Base-by-base conservation (phyloP, 2,329 filamentous ascomycete species). In the Fusarium anthophilum region DNA sequence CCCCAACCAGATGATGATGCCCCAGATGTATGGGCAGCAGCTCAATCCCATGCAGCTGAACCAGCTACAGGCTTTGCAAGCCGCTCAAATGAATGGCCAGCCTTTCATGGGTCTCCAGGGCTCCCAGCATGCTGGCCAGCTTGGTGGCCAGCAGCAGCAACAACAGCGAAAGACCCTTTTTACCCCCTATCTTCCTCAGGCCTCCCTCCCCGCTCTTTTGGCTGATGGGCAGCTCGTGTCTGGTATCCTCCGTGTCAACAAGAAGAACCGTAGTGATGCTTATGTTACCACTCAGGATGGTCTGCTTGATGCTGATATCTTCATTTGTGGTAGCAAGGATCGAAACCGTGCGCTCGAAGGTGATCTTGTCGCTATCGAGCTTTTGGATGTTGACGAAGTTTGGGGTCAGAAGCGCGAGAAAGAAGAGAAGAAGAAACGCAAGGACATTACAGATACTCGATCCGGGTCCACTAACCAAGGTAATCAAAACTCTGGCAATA, bases 381-480 rank as follows among this genome's bases (percentile, higher is more conserved):
- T 99, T 53, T 91, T 99, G 58, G 96, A 99, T 80, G 96, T 99
- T 13, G 96, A 98, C 81, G 96, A 99, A 81, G 96, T 99, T 6
- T 99, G 96, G 96, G 91, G 93, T 30, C 96, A 99, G 87, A 99
- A 99, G 88, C 94, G 95, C 64, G 96, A 99, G 83, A 99, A 99
- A 83, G 96, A 99, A 85, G 96, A 99, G 83, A 99, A 99, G 90
- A 99, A 99, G 91, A 99, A 98, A 87, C 94, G 96, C 83, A 99
- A 99, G 88, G 96, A 99, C 80, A 97, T 98, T 68, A 97, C 95
- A 39, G 96, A 98, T 81, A 95, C 94, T 67, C 92, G 96, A 74
- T 91, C 90, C 59, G 92, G 92, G 75, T 93, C 93, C 72, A 93
- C 90, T 74, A 94, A 91, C 79, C 93, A 92, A 73, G 91, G 91